These are phyloP conservation scores for Rubia yunnanensis DNA, from an alignment of 257 asterid species.

Conservation along the genomic window DNA sequence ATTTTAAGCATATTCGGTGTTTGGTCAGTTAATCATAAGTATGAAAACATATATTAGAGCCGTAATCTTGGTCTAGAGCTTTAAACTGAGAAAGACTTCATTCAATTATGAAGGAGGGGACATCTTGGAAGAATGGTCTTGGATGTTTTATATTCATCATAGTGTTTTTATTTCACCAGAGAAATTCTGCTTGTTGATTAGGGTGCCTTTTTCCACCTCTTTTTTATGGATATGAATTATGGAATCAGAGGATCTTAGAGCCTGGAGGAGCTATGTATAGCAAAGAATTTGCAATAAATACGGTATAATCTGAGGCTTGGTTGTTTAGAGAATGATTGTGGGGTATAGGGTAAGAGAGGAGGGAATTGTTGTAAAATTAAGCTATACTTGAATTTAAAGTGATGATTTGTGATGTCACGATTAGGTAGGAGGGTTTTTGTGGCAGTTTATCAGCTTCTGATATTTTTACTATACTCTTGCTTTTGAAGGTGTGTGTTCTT, in stretches of 20 bases:
- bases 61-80: no score
- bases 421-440: not conserved
- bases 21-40: no score
- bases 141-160: no score
- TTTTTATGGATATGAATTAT: not conserved
- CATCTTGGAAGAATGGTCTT: no score
- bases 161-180: no score
- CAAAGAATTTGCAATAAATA: not conserved
- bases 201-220: no score
- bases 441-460: not conserved
- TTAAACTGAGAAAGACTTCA: not conserved
- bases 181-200: no score
- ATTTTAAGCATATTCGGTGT: no score
- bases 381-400: no score
- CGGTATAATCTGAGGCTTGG: not conserved
- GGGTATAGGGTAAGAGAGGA: not conserved
- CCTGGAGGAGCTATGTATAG: not conserved
- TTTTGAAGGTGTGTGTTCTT: slow-evolving; percentile 89
- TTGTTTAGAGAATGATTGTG: not conserved
- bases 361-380: not conserved
- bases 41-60: no score
- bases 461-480: not conserved
- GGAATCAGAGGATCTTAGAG: not conserved
- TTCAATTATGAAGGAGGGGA: no score
- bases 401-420: not conserved